These are phyloP conservation scores for Auriscalpium orientale DNA, from an alignment of 768 basidiomycete genomes.

Conservation along the genomic window DNA sequence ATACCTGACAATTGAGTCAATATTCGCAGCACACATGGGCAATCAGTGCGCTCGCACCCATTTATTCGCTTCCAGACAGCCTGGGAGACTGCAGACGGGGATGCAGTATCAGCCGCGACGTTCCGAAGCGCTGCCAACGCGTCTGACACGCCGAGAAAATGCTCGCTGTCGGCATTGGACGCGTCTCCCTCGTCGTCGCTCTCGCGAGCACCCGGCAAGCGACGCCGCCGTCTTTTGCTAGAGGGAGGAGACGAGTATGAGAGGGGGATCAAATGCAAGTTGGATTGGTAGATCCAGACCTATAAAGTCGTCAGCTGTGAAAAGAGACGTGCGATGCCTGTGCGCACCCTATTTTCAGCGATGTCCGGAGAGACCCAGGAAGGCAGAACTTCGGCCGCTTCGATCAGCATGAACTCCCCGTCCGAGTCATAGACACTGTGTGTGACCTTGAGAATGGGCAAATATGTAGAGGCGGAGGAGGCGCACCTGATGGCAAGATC, in stretches of 20 bases:
- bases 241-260: conserved; percentile 60
- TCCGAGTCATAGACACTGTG: conserved; percentile 77
- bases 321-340: conserved; percentile 15
- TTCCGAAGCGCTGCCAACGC: conserved; percentile 60
- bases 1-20: conserved; percentile 41
- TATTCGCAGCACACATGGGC: neutral
- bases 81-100: conserved; percentile 53
- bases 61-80: conserved; percentile 65
- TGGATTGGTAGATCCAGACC: conserved; percentile 87
- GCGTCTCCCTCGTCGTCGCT: conserved; percentile 46
- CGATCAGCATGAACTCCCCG: conserved; percentile 93
- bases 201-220: conserved; percentile 32
- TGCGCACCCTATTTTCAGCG: conserved; percentile 84
- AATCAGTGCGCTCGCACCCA: conserved; percentile 33
- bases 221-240: conserved; percentile 44
- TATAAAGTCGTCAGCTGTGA: conserved; percentile 28
- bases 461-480: neutral
- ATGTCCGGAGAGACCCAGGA: conserved; percentile 89
- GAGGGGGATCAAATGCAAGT: conserved; percentile 83
- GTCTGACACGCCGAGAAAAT: conserved; percentile 51
- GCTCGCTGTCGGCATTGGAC: conserved; percentile 31
- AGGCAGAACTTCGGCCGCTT: conserved; percentile 87
- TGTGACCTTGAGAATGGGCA: neutral
- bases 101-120: conserved; percentile 43
- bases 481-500: conserved; percentile 73